A percentile compares a stretch with the other conserved stretches of the same genome.
These are phyloP conservation scores for Chaetoceros tenuissimus DNA, from an alignment of 108 stramenopile genomes.

Conservation along the genomic window DNA sequence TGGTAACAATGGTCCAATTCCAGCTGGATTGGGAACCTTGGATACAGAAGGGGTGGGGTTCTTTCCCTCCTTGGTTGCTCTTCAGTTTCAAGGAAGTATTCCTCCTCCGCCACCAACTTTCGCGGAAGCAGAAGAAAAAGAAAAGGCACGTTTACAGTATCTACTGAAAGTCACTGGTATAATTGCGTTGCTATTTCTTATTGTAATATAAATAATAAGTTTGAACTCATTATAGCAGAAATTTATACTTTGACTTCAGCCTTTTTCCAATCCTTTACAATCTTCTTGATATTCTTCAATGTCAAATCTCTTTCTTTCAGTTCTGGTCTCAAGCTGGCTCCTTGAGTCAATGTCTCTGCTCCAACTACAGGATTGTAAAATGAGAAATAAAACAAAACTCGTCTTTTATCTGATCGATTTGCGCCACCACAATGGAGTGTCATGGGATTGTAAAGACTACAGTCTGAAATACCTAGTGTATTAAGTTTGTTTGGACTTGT, in stretches of 20 bases:
- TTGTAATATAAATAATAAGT: too few relatives aligned
- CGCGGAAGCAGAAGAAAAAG: background rate
- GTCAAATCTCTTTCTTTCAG: too few relatives aligned
- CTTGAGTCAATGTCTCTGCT: too few relatives aligned
- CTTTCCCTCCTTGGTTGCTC: conserved; percentile 2
- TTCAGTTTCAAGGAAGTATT: background rate
- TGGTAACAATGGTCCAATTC: background rate
- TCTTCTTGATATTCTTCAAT: too few relatives aligned
- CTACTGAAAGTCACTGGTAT: background rate
- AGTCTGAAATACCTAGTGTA: conserved; percentile 11
- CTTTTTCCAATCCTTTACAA: too few relatives aligned
- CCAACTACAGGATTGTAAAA: conserved; percentile 52
- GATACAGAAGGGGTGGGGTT: background rate
- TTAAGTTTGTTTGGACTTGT: conserved; percentile 20
- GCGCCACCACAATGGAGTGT: conserved; percentile 37
- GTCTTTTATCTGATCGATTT: conserved; percentile 20
- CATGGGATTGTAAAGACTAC: conserved; percentile 35
- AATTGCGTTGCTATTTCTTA: too few relatives aligned
- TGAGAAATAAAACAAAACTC: conserved; percentile 69
- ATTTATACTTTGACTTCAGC: too few relatives aligned
- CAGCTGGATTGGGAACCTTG: background rate
- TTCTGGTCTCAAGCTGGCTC: too few relatives aligned
- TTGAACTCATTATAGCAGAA: too few relatives aligned
- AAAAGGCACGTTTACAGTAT: background rate
- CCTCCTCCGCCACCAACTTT: background rate